Percentiles rank a stretch among this genome's conserved stretches.
Evolutionary conservation across 805 yeast genomes (phyloP).

Genomic region (Metschnikowia bowlesiae): DNA sequence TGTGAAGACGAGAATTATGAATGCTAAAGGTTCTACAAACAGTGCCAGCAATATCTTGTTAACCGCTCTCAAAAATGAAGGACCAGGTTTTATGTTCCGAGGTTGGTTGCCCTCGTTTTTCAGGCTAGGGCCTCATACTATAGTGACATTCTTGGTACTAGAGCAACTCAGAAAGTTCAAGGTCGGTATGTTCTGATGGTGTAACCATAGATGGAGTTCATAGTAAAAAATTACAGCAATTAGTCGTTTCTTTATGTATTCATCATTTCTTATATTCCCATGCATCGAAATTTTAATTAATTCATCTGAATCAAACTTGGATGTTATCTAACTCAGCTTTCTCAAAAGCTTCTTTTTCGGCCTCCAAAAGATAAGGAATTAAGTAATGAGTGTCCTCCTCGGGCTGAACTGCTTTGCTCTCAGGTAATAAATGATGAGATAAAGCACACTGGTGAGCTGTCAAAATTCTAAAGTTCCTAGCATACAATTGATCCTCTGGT

Average conservation of each 20-base stretch:
- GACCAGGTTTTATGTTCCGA: constrained; percentile 75
- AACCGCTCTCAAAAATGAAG: constrained; percentile 62
- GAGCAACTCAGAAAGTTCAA: constrained; percentile 57
- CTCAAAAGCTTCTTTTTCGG: constrained; percentile 88
- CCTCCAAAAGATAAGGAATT: constrained; percentile 86
- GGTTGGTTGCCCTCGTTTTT: constrained; percentile 90
- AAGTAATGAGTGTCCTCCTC: constrained; percentile 81
- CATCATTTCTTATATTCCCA: not conserved
- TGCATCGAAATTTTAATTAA: not conserved
- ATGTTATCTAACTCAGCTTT: constrained; percentile 85
- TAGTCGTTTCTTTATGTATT: not conserved
- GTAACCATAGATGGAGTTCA: not conserved
- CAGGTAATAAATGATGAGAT: constrained; percentile 81
- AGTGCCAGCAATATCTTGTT: constrained; percentile 49
- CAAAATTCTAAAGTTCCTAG: constrained; percentile 86
- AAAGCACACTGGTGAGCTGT: constrained; percentile 88
- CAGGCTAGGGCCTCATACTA: constrained; percentile 79
- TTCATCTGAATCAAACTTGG: constrained; percentile 20
- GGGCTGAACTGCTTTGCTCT: constrained; percentile 68
- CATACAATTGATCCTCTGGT: constrained; percentile 78
- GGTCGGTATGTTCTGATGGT: constrained; percentile 41
- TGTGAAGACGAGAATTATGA: constrained; percentile 84
- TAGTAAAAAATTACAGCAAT: not conserved
- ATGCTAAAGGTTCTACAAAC: constrained; percentile 43
- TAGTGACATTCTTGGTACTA: constrained; percentile 61